phyloP scores from a whole-genome alignment of 345 rosid species.

The Gossypium stocksii region DNA sequence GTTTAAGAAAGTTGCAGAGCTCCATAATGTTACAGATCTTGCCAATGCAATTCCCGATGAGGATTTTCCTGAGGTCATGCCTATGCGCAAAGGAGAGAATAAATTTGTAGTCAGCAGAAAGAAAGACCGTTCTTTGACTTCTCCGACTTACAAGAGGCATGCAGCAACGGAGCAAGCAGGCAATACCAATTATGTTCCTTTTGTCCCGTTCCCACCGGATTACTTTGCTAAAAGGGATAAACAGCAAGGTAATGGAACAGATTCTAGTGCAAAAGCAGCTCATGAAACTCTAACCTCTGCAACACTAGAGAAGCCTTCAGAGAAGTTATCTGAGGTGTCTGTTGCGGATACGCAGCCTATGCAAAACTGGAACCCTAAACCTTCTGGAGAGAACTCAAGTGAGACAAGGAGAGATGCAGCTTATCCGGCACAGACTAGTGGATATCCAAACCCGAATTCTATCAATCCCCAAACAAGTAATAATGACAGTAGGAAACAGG shows the following conservation, averaged over 20 bases:
- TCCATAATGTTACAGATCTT: constrained; percentile 48
- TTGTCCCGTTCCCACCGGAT: constrained; percentile 79
- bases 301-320: constrained; percentile 24
- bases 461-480: constrained; percentile 16
- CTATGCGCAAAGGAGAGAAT: constrained; percentile 74
- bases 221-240: constrained; percentile 57
- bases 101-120: constrained; percentile 74
- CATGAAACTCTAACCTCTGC: constrained; percentile 27
- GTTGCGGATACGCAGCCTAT: constrained; percentile 9
- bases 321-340: constrained; percentile 8
- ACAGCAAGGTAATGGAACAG: constrained; percentile 29
- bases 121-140: constrained; percentile 69
- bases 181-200: constrained; percentile 59
- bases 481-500: constrained; percentile 14
- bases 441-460: constrained; percentile 22
- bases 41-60: constrained; percentile 41
- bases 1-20: constrained; percentile 61
- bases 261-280: constrained; percentile 20
- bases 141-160: constrained; percentile 65
- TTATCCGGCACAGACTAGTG: constrained; percentile 12
- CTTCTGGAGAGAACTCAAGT: constrained; percentile 15
- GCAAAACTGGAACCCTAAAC: constrained; percentile 20
- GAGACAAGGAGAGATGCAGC: constrained; percentile 13
- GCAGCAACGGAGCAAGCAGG: constrained; percentile 52
- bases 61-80: constrained; percentile 70